Percentiles rank a stretch among this genome's conserved stretches.
Conservation (phyloP, 2,329 filamentous ascomycete genomes). For the Colletotrichum lentis region DNA sequence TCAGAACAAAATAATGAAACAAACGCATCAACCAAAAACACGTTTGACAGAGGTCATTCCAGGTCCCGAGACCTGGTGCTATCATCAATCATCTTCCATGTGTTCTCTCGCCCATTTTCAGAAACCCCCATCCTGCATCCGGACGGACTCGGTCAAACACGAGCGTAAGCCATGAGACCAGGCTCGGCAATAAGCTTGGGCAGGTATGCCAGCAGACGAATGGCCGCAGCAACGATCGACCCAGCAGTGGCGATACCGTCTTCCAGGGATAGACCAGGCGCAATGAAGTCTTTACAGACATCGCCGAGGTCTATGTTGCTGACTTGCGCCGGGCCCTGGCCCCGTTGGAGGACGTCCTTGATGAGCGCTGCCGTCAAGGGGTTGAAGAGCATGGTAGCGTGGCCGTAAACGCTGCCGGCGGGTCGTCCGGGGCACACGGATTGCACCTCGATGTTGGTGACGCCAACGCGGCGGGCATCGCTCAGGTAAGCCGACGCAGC, state of each 20-base stretch:
- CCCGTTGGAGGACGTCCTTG: conserved; percentile 44
- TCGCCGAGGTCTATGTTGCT: conserved; percentile 14
- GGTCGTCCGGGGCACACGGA: conserved; percentile 50
- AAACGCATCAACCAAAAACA: neutral
- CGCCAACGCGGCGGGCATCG: conserved; percentile 54
- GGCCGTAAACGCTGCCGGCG: conserved; percentile 57
- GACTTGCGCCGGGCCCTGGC: conserved; percentile 10
- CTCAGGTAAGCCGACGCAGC: conserved; percentile 56
- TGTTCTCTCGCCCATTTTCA: too few relatives aligned
- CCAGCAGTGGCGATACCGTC: conserved; percentile 29
- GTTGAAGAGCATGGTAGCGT: conserved; percentile 58
- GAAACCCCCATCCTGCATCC: neutral
- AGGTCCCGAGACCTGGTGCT: too few relatives aligned
- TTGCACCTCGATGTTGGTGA: conserved; percentile 61
- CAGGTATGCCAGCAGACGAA: conserved; percentile 22
- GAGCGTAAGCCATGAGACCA: conserved; percentile 17
- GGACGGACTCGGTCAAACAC: neutral
- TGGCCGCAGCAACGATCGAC: neutral
- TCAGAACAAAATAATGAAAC: neutral
- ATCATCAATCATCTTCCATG: neutral
- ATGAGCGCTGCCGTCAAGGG: conserved; percentile 48
- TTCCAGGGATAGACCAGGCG: conserved; percentile 18
- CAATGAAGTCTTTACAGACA: conserved; percentile 27
- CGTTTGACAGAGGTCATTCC: neutral
- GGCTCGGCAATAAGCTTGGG: conserved; percentile 33